These are phyloP conservation scores for Podaxis sp. DNA, from an alignment of 768 basidiomycete species.

Conservation along the genomic window DNA sequence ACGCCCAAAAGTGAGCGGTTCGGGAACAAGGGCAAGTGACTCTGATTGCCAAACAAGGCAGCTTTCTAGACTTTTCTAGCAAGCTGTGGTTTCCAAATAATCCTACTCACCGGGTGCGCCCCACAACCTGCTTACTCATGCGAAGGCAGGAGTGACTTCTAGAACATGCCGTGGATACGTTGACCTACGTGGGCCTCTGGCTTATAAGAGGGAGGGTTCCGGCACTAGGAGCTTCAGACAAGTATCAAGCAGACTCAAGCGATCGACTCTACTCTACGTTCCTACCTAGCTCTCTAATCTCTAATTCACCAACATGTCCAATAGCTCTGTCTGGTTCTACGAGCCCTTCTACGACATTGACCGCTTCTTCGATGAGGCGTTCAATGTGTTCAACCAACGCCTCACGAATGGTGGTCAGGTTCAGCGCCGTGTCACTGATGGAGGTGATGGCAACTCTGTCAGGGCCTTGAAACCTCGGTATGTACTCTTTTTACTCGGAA, in stretches of 20 bases:
- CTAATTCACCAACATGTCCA: slow-evolving; percentile 19
- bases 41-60: background rate
- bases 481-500: background rate
- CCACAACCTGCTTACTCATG: background rate
- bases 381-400: slow-evolving; percentile 24
- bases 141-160: background rate
- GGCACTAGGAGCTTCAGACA: background rate
- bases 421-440: slow-evolving; percentile 14
- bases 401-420: slow-evolving; percentile 12
- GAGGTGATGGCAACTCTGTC: slow-evolving; percentile 13
- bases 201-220: background rate
- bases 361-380: slow-evolving; percentile 41
- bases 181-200: background rate
- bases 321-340: slow-evolving; percentile 31
- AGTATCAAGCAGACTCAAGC: background rate
- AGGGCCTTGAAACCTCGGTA: slow-evolving; percentile 25
- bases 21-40: background rate
- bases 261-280: background rate
- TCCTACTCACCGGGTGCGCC: background rate
- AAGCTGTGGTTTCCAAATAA: background rate
- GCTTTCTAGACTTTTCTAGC: background rate
- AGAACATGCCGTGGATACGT: background rate
- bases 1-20: background rate
- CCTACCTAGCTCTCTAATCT: background rate
- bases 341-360: slow-evolving; percentile 46